A percentile compares a stretch with the other conserved stretches of the same genome.
phyloP scores from a whole-genome alignment of 352 stramenopile species.

The Thraustotheca clavata region DNA sequence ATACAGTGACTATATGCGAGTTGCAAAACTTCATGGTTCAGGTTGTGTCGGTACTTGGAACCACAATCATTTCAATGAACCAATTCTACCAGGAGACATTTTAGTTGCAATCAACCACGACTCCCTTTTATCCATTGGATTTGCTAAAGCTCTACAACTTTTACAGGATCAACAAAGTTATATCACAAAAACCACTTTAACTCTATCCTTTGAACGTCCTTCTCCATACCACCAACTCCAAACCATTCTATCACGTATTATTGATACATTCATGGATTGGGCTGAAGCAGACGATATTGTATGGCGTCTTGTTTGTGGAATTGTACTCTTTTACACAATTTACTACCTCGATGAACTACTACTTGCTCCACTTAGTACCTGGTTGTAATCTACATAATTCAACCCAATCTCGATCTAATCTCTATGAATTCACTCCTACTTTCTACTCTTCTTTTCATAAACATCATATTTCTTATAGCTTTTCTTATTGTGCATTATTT shows the following conservation, averaged over 20 bases:
- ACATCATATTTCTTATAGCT: background rate
- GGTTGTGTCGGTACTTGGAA: background rate
- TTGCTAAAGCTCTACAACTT: slow-evolving; percentile 72
- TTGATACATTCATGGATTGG: background rate
- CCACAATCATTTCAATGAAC: no score
- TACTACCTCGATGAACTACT: slow-evolving; percentile 5
- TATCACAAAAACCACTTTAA: slow-evolving; percentile 39
- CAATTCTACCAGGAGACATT: slow-evolving; percentile 66
- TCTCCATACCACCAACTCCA: background rate
- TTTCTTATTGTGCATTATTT: background rate
- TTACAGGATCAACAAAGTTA: slow-evolving; percentile 54
- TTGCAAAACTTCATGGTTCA: slow-evolving; percentile 66
- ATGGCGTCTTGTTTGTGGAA: background rate
- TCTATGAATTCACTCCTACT: no score
- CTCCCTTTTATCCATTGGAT: slow-evolving; percentile 84
- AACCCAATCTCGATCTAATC: no score
- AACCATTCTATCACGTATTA: background rate
- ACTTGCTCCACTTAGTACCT: background rate
- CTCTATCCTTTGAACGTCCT: slow-evolving; percentile 67
- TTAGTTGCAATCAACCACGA: slow-evolving; percentile 86
- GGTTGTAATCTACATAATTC: no score
- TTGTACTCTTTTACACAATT: slow-evolving; percentile 4
- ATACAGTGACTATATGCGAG: slow-evolving; percentile 55
- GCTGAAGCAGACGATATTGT: background rate
- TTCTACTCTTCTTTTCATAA: slow-evolving; percentile 6